A percentile compares a stretch with the other conserved stretches of the same genome.
phyloP scores from a whole-genome alignment of 495 filamentous ascomycete species.

The Aspergillus taichungensis region DNA sequence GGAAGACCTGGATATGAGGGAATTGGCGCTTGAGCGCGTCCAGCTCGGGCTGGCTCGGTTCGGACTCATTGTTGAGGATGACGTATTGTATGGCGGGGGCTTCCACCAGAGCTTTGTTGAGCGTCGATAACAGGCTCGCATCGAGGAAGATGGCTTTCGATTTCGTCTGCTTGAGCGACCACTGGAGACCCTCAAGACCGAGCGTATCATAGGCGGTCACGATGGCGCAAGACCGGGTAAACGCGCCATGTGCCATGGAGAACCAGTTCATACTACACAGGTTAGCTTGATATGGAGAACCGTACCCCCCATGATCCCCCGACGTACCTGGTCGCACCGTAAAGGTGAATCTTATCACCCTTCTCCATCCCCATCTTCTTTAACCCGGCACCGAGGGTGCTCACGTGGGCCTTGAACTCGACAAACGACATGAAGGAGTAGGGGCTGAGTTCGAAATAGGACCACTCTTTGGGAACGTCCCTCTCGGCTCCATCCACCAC shows the following conservation, averaged over 20 bases:
- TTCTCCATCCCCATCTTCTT: conserved; percentile 59
- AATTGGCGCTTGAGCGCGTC: neutral
- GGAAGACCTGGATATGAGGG: conserved; percentile 52
- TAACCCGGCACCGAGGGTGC: conserved; percentile 58
- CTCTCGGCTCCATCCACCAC: conserved; percentile 67
- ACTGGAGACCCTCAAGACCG: conserved; percentile 69
- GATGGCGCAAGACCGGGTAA: conserved; percentile 73
- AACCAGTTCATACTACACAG: conserved; percentile 50
- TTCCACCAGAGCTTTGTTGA: conserved; percentile 66
- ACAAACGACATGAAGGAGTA: conserved; percentile 71
- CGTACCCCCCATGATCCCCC: neutral
- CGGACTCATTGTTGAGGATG: neutral
- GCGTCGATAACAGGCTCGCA: conserved; percentile 63
- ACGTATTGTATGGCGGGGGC: conserved; percentile 3
- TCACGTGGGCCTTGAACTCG: conserved; percentile 58
- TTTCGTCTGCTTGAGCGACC: conserved; percentile 69
- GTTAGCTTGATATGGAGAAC: neutral
- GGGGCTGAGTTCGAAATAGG: conserved; percentile 69
- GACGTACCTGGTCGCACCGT: conserved; percentile 56
- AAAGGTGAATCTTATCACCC: conserved; percentile 64
- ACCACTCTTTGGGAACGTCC: conserved; percentile 77
- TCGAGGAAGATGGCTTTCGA: conserved; percentile 77
- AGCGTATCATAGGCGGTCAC: conserved; percentile 90
- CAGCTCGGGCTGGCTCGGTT: neutral
- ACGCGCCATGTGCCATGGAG: conserved; percentile 35